phyloP scores from a whole-genome alignment of 1,139 yeast species.

The Blastobotrys capitulatus region DNA sequence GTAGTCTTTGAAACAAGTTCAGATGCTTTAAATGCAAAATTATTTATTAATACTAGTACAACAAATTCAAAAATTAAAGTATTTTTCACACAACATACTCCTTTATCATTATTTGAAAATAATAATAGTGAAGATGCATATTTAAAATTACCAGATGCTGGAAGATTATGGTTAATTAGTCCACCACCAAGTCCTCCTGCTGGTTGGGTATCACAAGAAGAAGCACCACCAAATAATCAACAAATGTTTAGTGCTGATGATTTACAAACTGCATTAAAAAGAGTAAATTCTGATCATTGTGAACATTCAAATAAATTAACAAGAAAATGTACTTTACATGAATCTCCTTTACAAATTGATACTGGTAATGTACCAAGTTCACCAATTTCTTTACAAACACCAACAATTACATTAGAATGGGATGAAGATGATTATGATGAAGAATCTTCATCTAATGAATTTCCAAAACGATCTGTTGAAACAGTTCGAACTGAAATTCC shows the following conservation, averaged over 20 bases:
- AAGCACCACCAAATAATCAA: slow-evolving; percentile 36
- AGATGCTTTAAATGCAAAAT: slow-evolving; percentile 28
- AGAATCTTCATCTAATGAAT: slow-evolving; percentile 10
- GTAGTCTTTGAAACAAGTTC: slow-evolving; percentile 29
- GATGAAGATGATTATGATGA: slow-evolving; percentile 29
- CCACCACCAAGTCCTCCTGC: slow-evolving; percentile 44
- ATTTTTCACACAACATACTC: slow-evolving; percentile 23
- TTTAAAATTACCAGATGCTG: slow-evolving; percentile 37
- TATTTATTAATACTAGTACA: slow-evolving; percentile 2
- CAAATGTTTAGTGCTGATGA: slow-evolving; percentile 13
- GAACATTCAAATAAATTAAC: slow-evolving; percentile 13
- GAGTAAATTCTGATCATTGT: background rate
- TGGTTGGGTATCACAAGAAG: slow-evolving; percentile 36
- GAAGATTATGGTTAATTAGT: slow-evolving; percentile 37
- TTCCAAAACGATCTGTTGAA: slow-evolving; percentile 2
- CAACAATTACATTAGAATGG: slow-evolving; percentile 29
- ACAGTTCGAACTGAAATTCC: slow-evolving; percentile 23
- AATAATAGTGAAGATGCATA: slow-evolving; percentile 15
- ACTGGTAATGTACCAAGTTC: slow-evolving; percentile 2
- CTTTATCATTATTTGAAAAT: slow-evolving; percentile 15
- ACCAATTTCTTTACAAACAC: slow-evolving; percentile 17
- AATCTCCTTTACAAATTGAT: slow-evolving; percentile 9
- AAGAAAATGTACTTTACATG: slow-evolving; percentile 24
- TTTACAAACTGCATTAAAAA: slow-evolving; percentile 19
- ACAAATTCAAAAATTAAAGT: slow-evolving; percentile 12